Base-by-base conservation (phyloP, 208 protist species). In the Acanthamoeba lenticulata region DNA sequence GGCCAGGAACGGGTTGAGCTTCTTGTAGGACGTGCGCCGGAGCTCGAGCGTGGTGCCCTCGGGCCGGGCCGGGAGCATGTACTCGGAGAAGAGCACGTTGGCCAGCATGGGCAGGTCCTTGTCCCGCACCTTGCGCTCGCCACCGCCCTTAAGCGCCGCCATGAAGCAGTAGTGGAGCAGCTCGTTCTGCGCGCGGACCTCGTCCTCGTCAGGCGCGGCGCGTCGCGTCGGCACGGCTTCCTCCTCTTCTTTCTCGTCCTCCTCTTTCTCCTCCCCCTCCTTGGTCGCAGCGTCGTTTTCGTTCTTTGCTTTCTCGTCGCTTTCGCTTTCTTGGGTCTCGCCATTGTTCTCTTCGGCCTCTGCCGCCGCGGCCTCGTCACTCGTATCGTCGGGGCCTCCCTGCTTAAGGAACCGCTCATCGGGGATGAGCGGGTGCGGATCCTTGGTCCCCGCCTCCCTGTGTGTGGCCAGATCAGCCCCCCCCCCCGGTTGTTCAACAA, bases 21-120 rank as follows among this genome's bases (percentile, higher is more conserved):
- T 83, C 74, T 83, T 83, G 42, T 52, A 83, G 36, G 36, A 55
- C 21, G 36, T 52, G 3, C 44, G 36, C 44, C 47, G 42, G 74
- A 83, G 17, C 74, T 83, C 42, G 42, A 83, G 44, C 62, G 29
- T 69, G 24, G 62, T 36, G 29, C 62, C 62, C 62, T 69, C 62
- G 62, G 62, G 62, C 62, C 62, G 62, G 7, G 74, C 74, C 44
- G 32, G 74, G 36, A 83, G 44, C 74, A 83, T 49, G 40, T 83
- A 52, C 36, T 83, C 44, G 11, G 74, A 83, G 74, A 40, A 83
- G 74, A 83, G 47, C 27, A 83, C 74, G 74, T 83, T 83, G 74
- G 74, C 74, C 13, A 83, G 74, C 36, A 83, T 49, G 74, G 74
- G 74, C 36, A 83, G 44, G 74, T 83, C 74, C 44, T 83, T 83